A percentile compares a stretch with the other conserved stretches of the same genome.
phyloP scores from a whole-genome alignment of 2,329 filamentous ascomycete species.

The Fusarium avenaceum region DNA sequence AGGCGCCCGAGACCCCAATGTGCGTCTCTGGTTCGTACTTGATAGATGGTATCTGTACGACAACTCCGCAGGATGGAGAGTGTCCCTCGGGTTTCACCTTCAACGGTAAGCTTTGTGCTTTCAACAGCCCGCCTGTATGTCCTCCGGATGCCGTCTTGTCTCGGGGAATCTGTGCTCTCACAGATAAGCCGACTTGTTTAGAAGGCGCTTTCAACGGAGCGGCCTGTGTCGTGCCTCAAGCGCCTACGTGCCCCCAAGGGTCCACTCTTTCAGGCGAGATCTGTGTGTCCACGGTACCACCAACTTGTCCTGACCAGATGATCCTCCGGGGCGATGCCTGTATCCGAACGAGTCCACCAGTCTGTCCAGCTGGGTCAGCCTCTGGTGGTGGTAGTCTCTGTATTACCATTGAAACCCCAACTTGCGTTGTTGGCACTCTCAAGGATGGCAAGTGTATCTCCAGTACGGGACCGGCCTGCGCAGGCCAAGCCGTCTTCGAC shows the following conservation, averaged over 20 bases:
- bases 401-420: neutral
- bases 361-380: neutral
- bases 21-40: neutral
- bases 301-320: neutral
- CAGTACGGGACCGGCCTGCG: neutral
- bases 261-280: neutral
- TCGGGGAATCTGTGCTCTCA: neutral
- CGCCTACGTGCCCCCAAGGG: neutral
- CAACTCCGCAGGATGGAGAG: neutral
- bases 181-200: neutral
- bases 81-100: neutral
- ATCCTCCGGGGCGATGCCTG: neutral
- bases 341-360: neutral
- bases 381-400: neutral
- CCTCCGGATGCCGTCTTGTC: neutral
- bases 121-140: neutral
- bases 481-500: neutral
- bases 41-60: neutral
- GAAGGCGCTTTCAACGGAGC: neutral
- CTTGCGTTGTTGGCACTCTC: neutral
- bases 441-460: conserved; percentile 2
- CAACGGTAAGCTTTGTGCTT: neutral
- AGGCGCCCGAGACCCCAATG: neutral
- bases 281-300: neutral
- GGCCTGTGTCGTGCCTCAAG: neutral